Evolutionary conservation across 2,329 filamentous ascomycete species (phyloP), one percentile per base, ranked within the genome.

Genomic region (Cordyceps farinosa): DNA sequence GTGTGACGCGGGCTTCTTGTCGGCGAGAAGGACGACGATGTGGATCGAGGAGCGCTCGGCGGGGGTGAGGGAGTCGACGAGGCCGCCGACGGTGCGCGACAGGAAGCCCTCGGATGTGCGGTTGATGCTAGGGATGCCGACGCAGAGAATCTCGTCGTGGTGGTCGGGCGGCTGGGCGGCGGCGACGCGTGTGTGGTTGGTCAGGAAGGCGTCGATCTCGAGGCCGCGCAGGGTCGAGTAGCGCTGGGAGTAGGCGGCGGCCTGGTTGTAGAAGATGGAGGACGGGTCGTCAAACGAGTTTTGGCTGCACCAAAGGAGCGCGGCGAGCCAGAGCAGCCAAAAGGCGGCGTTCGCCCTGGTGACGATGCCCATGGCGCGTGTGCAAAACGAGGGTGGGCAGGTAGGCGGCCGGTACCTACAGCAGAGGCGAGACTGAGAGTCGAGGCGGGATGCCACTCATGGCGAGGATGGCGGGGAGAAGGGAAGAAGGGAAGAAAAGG

Each of bases 101-200:
- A 76, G 66, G 45, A 74, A 74, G 2, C 69, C 70, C 9, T 70
- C 67, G 32, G 66, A 65, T 13, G 69, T 72, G 22, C 74, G 72
- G 64, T 73, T 74, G 42, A 76, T 66, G 65, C 70, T 74, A 13
- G 74, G 74, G n/a, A 76, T 73, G 42, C 74, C 74, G 52, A 76
- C 66, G 62, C 74, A 76, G 5, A 75, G 58, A 17, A 69, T 58
- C 54, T 61, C 45, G 15, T 62, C 58, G 47, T 34, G 40, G 36
- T 54, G 55, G 50, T 54, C 45, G 36, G 36, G 34, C 15, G 47
- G 30, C 10, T 65, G 47, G 47, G 48, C 50, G 17, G 42, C 58
- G 9, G 48, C 50, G 32, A 58, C 30, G n/a, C 56, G 62, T n/a
- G 52, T 63, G n/a, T 48, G 30, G 59, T 61, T 48, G 40, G 44